Evolutionary conservation across 768 basidiomycete species (phyloP).

Genomic region (Auriscalpium microsporum): DNA sequence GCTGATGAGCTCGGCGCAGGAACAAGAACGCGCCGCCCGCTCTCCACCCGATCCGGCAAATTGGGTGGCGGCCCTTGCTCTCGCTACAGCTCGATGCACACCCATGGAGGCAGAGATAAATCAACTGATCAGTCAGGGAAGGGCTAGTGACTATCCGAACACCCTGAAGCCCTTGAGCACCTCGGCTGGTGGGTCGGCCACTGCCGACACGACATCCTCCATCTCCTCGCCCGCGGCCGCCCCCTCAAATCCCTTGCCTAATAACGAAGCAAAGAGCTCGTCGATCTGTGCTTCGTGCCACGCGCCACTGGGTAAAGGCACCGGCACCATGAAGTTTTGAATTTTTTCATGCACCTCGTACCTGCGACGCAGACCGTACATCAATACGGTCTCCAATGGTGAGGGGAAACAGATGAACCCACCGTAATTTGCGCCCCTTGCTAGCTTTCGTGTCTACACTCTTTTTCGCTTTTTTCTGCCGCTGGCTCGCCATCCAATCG

Average conservation of each 20-base stretch:
- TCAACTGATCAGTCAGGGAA: too few species aligned
- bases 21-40: neutral
- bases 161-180: slow-evolving; percentile 2
- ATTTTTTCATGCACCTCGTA: slow-evolving; percentile 95
- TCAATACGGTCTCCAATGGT: neutral
- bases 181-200: neutral
- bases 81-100: neutral
- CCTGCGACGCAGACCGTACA: slow-evolving; percentile 27
- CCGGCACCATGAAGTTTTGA: slow-evolving; percentile 95
- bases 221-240: neutral
- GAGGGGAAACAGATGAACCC: slow-evolving; percentile 16
- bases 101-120: too few species aligned
- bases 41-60: neutral
- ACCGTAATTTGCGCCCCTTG: slow-evolving; percentile 91
- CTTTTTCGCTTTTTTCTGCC: slow-evolving; percentile 58
- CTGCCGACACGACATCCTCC: neutral
- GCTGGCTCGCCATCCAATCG: slow-evolving; percentile 60
- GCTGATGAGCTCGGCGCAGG: neutral
- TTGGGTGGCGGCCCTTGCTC: neutral
- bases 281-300: slow-evolving; percentile 99
- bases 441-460: slow-evolving; percentile 89
- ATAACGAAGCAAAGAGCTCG: slow-evolving; percentile 81
- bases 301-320: slow-evolving; percentile 43
- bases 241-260: slow-evolving; percentile 51
- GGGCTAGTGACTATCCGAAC: slow-evolving; percentile 1